Base-by-base conservation (phyloP, 1,284 basidiomycete genomes). In the Sanghuangporus weigelae region DNA sequence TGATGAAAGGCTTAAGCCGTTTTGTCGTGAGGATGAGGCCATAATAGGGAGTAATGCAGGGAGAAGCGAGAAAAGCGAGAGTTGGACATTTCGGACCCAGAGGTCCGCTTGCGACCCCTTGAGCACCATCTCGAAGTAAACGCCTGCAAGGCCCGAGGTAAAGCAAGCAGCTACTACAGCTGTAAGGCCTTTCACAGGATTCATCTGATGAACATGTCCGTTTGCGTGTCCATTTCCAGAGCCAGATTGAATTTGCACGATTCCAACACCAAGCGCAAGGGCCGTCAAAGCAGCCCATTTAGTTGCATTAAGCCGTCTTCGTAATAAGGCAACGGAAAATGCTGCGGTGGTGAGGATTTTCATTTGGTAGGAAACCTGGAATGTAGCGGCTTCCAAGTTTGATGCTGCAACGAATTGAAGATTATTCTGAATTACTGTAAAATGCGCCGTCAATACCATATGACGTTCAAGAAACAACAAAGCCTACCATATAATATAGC, bases 291-390 rank as follows among this genome's bases (percentile, higher is more conserved):
- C 86, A 38, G 90, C 74, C 95, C 95, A 98, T 74, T 96, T 95
- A 23, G 82, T 80, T 1, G 81, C 75, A 16, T 80, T 83, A 49
- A 98, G 79, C 65, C 84, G 84, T 72, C 84, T 92, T 59, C 92
- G 83, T 5, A 98, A 83, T 59, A 98, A 80, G 5, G 88, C 70
- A 58, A 96, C 94, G 57, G 92, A 94, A 77, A 96, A 97, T 60
- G 90, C 91, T 23, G 95, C 95, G 10, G 95, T 98, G 36, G 95
- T 97, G 68, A 97, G 84, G 71, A 97, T 96, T 78, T 96, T 95
- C 92, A 95, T 94, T 77, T 95, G 93, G 75, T 95, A 95, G 35
- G 89, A 90, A 67, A 95, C 92, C 71, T 93, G 92, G 78, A 96
- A 97, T 3, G 93, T 93, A 11, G 95, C 93, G 53, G 93, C 93